Evolutionary conservation across 2,329 filamentous ascomycete genomes (phyloP), one percentile per base, ranked within the genome.

Genomic region (Cladosporium sp.): DNA sequence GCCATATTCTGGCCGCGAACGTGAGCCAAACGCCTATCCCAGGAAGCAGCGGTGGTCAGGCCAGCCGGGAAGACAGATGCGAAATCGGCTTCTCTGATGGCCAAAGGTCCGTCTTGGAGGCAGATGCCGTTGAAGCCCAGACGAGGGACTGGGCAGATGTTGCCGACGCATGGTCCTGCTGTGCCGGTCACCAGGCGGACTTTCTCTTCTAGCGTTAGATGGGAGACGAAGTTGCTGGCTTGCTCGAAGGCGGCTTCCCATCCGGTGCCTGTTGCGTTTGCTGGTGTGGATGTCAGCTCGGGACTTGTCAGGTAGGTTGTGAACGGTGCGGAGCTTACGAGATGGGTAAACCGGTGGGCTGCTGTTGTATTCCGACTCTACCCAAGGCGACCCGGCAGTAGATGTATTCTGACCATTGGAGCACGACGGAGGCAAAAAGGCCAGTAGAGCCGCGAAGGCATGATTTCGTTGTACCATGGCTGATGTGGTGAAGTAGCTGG

Each of bases 141-240:
- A 11, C 63, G 53, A 12, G 52, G 44, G 15, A 66, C 53, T 3
- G 59, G 55, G 8, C 86, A 86, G 0, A 85, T 56, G 34, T 90
- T 88, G 29, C 87, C 88, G 15, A 84, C 64, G 50, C 69, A 72
- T 11, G 65, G 66, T 9, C 58, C 58, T 3, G 51, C 42, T 12
- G 56, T 55, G 24, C 59, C 59, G 3, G 59, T 61, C 3, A 61
- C 55, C 6, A 60, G n/a, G 11, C 53, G 45, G 17, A 53, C 55
- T 40, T 59, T 60, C 50, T 60, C 58, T 44, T 56, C 57, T 3
- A 59, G 27, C 9, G 57, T 60, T 9, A 60, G 19, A 17, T 58
- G 53, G 15, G 54, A 52, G 9, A 59, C 49, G 20, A 60, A 57
- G 34, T 47, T 34, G 37, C 52, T 49, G 22, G 58, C 58, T 38